phyloP scores from a whole-genome alignment of 2,329 filamentous ascomycete species.

The Escovopsis weberi region DNA sequence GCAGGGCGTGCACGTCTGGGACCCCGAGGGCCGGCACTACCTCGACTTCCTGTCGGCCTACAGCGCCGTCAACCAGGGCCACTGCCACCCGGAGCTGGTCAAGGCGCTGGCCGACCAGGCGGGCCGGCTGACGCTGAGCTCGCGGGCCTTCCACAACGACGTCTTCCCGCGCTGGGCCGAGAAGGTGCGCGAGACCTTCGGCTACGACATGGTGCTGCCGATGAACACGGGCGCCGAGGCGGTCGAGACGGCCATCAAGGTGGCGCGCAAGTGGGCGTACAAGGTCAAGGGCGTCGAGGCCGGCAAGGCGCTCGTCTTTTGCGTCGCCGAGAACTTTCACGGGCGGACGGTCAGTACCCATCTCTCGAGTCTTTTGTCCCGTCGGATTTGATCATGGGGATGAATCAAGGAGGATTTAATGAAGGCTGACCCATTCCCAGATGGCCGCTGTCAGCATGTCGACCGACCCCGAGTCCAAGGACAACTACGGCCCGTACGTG shows the following conservation, averaged over 20 bases:
- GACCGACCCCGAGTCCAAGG: slow-evolving; percentile 84
- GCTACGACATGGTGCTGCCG: slow-evolving; percentile 93
- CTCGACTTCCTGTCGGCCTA: slow-evolving; percentile 97
- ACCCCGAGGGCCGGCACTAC: slow-evolving; percentile 89
- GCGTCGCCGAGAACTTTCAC: slow-evolving; percentile 87
- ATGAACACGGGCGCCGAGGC: slow-evolving; percentile 98
- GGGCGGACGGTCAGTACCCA: slow-evolving; percentile 62
- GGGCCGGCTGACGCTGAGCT: slow-evolving; percentile 76
- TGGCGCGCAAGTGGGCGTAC: slow-evolving; percentile 96
- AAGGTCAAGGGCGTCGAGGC: slow-evolving; percentile 84
- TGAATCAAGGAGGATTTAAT: too few species aligned
- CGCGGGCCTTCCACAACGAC: slow-evolving; percentile 94
- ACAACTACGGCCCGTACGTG: slow-evolving; percentile 94
- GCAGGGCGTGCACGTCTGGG: slow-evolving; percentile 81
- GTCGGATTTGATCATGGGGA: not conserved
- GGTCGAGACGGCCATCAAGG: slow-evolving; percentile 90
- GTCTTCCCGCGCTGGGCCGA: slow-evolving; percentile 93
- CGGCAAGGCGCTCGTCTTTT: slow-evolving; percentile 72
- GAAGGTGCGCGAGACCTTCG: slow-evolving; percentile 77
- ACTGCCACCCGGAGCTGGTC: slow-evolving; percentile 93
- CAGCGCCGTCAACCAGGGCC: slow-evolving; percentile 93
- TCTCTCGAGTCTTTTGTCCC: not conserved
- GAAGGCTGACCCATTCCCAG: too few species aligned
- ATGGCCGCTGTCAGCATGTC: slow-evolving; percentile 94
- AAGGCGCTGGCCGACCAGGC: slow-evolving; percentile 85